Base-by-base conservation (phyloP, 805 yeast genomes). In the Schizosaccharomyces osmophilus region DNA sequence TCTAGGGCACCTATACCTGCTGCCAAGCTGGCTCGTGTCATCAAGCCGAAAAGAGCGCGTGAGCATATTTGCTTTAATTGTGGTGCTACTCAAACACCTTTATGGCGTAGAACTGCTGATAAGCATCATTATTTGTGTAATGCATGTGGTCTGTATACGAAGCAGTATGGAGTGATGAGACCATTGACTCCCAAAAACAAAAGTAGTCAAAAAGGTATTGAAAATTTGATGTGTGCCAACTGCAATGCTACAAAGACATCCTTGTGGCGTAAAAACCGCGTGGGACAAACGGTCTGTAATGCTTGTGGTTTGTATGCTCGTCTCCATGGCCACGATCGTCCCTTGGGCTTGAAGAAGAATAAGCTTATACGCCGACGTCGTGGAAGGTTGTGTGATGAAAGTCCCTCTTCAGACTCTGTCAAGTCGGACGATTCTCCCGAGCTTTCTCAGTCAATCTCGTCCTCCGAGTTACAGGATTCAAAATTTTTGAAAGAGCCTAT, bases 71-170 rank as follows among this genome's bases (percentile, higher is more conserved):
- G 61, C 9, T 45, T 43, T 22, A 90, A 90, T 72, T 90, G 98
- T 71, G 86, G 87, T 66, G 88, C 96, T 0, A 82, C 82, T 62
- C 83, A 90, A 39, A 90, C 98, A 0, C 98, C 98, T 0, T 74
- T 90, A n/a, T 90, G 98, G 98, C 77, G 98, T 66, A 76, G 97
- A 61, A 88, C 90, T 62, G 89, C 95, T 0, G 84, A 84, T 63
- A 97, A 97, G 0, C 84, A 87, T 68, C 83, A 85, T 66, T 90
- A 94, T 0, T 75, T 90, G 62, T 90, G 98, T 74, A 90, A 90
- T 71, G 98, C 98, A 0, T 90, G 98, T 74, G 98, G 98, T 0
- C 75, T 90, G 62, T 90, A 82, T 65, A 73, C 77, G 51, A 77
- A 81, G 62, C 81, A 77, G 19, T 66, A 85, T 64, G 76, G 81